Conservation (phyloP, 2,329 filamentous ascomycete genomes). For the Xylaria sp. region DNA sequence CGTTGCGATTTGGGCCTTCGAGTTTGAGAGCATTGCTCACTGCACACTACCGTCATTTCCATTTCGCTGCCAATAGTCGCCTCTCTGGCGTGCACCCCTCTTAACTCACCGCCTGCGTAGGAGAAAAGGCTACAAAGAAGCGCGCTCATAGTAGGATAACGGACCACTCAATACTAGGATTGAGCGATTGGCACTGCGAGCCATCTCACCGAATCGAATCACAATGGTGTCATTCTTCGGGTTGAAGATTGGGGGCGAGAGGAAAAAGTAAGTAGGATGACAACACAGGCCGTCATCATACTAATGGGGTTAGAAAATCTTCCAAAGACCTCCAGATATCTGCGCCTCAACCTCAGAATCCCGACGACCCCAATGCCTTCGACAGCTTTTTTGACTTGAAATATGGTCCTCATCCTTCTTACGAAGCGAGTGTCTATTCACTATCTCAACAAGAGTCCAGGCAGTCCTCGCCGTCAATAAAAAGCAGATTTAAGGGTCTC, state of each 20-base stretch:
- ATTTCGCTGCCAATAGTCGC: neutral
- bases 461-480: slow-evolving; percentile 48
- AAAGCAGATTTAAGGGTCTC: slow-evolving; percentile 41
- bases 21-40: neutral
- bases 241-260: slow-evolving; percentile 62
- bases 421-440: slow-evolving; percentile 36
- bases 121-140: neutral
- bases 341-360: slow-evolving; percentile 41
- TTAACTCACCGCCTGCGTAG: neutral
- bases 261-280: slow-evolving; percentile 63
- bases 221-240: slow-evolving; percentile 70
- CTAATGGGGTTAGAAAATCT: slow-evolving; percentile 50
- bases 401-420: slow-evolving; percentile 22
- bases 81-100: neutral
- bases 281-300: slow-evolving; percentile 24
- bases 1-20: neutral
- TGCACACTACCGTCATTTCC: neutral
- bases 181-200: slow-evolving; percentile 14
- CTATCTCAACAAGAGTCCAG: slow-evolving; percentile 56
- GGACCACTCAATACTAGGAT: slow-evolving; percentile 13
- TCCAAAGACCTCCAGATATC: slow-evolving; percentile 48
- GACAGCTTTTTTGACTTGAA: slow-evolving; percentile 35
- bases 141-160: slow-evolving; percentile 3
- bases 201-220: neutral
- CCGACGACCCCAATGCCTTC: slow-evolving; percentile 24